Percentiles rank a stretch among this genome's conserved stretches.
Conservation (phyloP, 1,139 yeast species). For the Torulaspora pretoriensis region DNA sequence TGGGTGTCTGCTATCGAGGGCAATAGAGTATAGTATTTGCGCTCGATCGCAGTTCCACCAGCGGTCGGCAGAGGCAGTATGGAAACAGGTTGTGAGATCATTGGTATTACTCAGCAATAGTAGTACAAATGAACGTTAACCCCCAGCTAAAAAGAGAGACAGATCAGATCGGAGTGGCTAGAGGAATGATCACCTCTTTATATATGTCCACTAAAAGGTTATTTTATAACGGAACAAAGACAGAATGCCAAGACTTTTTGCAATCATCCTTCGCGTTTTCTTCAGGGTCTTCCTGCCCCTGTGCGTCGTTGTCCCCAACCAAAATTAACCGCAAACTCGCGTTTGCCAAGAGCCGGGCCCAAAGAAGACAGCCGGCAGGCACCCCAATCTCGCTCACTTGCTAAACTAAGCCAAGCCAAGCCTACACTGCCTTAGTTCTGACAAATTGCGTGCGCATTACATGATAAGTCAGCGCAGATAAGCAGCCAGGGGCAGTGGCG, state of each 20-base stretch:
- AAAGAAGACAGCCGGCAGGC: neutral
- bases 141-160: neutral
- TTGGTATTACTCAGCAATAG: neutral
- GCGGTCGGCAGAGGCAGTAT: neutral
- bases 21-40: constrained; percentile 20
- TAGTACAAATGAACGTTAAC: neutral
- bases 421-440: too few species aligned
- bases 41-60: constrained; percentile 3
- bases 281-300: neutral
- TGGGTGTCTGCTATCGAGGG: constrained; percentile 18
- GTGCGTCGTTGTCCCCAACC: neutral
- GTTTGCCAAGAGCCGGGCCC: neutral
- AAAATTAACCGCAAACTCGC: neutral
- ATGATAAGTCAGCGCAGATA: neutral
- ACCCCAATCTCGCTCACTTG: neutral
- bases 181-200: neutral
- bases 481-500: neutral
- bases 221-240: neutral
- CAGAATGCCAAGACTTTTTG: constrained; percentile 1
- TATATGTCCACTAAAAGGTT: neutral
- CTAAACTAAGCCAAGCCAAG: too few species aligned
- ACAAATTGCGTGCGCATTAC: too few species aligned
- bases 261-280: neutral
- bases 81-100: neutral
- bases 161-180: too few species aligned